Evolutionary conservation across 352 stramenopile species (phyloP), one percentile per base, ranked within the genome.

Genomic region (Phytophthora pisi): DNA sequence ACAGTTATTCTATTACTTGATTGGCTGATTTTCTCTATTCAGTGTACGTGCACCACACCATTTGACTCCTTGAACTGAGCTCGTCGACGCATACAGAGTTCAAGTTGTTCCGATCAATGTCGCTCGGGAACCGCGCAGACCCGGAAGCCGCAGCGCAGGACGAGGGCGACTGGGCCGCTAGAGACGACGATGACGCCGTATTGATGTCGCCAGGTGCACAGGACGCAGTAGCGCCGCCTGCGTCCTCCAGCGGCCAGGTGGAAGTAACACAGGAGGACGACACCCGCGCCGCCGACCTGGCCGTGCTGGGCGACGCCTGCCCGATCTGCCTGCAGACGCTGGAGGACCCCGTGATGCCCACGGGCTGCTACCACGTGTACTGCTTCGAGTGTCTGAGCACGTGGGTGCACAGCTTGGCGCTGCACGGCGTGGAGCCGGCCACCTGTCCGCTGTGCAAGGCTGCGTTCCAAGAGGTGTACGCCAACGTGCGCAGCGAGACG

Each of bases 381-480:
- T 93, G 86, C 64, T 78, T 79, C 64, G 78, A 79, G 60, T 93
- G 86, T 61, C 51, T 93, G 13, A 81, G 74, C 45, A 83, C 72
- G 10, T 93, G 86, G 86, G 76, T 77, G 51, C 66, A 77, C 24
- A 89, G 78, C 60, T 58, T 88, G 51, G 79, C 75, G 28, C 62
- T 91, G 9, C 81, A 90, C 28, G 85, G 85, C 40, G 69, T 89
- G 26, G 69, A 74, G 0, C 66, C 46, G 13, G 61, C 82, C 31
- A 89, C 78, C 4, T 93, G 86, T 72, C 86, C 86, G 8, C 64
- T 93, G 30, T 93, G 86, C 60, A 93, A 93, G 63, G 69, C 72
- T 53, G 26, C 51, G 16, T 93, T 93, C 67, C 64, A 85, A 7
- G 55, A 76, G 1, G 79, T 76, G 23, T 89, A 88, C 71, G 71